phyloP scores from a whole-genome alignment of 169 alveolate genomes.

The Plasmodium yoelii region DNA sequence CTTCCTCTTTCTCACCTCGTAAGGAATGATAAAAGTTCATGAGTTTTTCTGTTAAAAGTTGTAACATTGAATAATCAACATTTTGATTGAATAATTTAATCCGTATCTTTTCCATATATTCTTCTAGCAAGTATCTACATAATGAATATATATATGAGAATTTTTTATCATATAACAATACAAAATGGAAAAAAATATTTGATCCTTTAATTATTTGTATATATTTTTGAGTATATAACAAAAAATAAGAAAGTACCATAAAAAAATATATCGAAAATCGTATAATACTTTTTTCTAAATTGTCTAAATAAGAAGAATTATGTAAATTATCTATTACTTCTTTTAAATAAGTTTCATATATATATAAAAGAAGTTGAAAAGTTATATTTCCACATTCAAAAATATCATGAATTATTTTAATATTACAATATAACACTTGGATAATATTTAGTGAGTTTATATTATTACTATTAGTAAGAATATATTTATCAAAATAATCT shows the following conservation, averaged over 20 bases:
- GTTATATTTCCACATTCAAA: conserved; percentile 41
- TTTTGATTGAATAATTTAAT: conserved; percentile 33
- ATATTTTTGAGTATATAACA: conserved; percentile 35
- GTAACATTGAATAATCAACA: conserved; percentile 18
- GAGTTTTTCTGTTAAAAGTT: conserved; percentile 2
- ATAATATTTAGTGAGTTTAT: conserved; percentile 13
- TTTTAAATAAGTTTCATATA: conserved; percentile 50
- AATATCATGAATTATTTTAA: conserved; percentile 46
- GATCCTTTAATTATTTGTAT: conserved; percentile 28
- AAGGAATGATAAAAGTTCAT: background rate
- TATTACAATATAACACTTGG: conserved; percentile 21
- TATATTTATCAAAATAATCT: background rate
- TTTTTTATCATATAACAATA: conserved; percentile 17
- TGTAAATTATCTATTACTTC: conserved; percentile 17
- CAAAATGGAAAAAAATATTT: background rate
- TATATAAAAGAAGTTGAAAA: conserved; percentile 24
- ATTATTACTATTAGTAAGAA: background rate
- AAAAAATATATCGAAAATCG: conserved; percentile 45
- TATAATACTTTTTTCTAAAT: conserved; percentile 32
- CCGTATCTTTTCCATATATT: conserved; percentile 45
- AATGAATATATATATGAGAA: conserved; percentile 10
- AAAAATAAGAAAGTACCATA: conserved; percentile 34
- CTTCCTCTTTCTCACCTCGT: background rate
- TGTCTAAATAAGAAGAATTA: background rate
- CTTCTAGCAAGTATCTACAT: conserved; percentile 36